Evolutionary conservation across 148 eudicot species (phyloP), one percentile per base, ranked within the genome.

Genomic region (Amaranthus palmeri): DNA sequence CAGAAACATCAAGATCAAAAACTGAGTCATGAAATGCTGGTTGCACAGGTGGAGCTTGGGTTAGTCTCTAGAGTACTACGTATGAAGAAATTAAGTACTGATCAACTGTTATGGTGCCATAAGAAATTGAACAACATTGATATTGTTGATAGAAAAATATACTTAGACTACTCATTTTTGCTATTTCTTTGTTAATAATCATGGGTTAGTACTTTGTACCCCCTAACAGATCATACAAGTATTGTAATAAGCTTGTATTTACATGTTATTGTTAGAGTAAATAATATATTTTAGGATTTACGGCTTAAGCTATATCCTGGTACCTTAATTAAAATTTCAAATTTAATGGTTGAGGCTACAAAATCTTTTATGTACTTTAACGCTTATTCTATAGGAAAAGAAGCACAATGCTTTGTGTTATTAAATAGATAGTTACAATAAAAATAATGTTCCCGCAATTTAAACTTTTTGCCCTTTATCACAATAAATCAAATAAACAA

Each of bases 51-150:
- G 58, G 97, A 91, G 54, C 77, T 91, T 72, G 83, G 87, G 65
- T 64, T 95, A 64, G 88, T 91, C 50, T 79, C 85, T 7, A 85
- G 97, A 71, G 97, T 91, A 18, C 60, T 95, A 4, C 77, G 49
- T 17, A 68, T 89, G 83, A 72, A 85, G 51, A 88, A 86, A 78
- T 61, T 91, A 64, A 84, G 88, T 9, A 81, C 77, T 2, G 91
- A 91, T 74, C 98, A 89, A 65, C 77, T 91, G 40, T 45, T 80
- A 5, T 95, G 98, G 98, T 91, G 93, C 67, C 87, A 84, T 68
- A 88, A 77, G 71, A 95, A 91, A 53, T 72, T 95, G 18, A 79
- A 80, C 74, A 83, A 77, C 76, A 77, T 88, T 18, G 83, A 71
- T 10, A 70, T 91, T 46, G 54, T 80, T 7, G 82, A 80, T 11